A percentile compares a stretch with the other conserved stretches of the same genome.
Conservation (phyloP, 495 filamentous ascomycete species). For the Annulohypoxylon nitens region DNA sequence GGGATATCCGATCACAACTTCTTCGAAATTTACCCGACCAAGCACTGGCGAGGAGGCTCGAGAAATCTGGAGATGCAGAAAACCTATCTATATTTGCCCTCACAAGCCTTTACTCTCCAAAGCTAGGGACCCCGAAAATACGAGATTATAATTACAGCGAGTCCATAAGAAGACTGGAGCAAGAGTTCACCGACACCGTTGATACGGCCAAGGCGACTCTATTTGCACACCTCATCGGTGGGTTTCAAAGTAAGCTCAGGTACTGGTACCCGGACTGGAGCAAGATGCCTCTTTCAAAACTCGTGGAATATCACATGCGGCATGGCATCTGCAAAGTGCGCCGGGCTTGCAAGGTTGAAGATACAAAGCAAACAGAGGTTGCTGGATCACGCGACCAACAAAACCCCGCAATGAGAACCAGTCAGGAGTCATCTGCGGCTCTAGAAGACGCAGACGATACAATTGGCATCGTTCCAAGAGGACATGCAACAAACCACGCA, state of each 20-base stretch:
- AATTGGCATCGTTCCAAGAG: slow-evolving; percentile 6
- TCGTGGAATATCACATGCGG: slow-evolving; percentile 38
- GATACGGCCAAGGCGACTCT: slow-evolving; percentile 30
- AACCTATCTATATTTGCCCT: slow-evolving; percentile 34
- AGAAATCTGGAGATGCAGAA: slow-evolving; percentile 34
- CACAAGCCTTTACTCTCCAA: slow-evolving; percentile 25
- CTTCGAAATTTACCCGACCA: slow-evolving; percentile 31
- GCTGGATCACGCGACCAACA: slow-evolving; percentile 19
- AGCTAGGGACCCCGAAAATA: background rate
- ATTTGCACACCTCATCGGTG: slow-evolving; percentile 30
- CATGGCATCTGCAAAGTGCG: slow-evolving; percentile 2
- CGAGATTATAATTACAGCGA: background rate
- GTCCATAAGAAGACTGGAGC: slow-evolving; percentile 26
- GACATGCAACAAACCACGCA: slow-evolving; percentile 12
- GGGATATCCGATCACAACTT: slow-evolving; percentile 34
- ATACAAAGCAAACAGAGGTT: slow-evolving; percentile 13
- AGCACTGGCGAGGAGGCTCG: slow-evolving; percentile 18
- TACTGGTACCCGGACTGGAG: slow-evolving; percentile 30
- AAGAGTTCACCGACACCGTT: slow-evolving; percentile 17
- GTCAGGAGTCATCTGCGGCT: background rate
- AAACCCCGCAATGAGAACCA: slow-evolving; percentile 18
- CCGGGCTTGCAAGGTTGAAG: background rate
- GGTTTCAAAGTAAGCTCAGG: slow-evolving; percentile 33
- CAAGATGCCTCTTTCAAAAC: slow-evolving; percentile 31
- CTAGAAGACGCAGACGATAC: slow-evolving; percentile 3